Conservation (phyloP, 495 filamentous ascomycete genomes). For the Lasiosphaeria hispida region DNA sequence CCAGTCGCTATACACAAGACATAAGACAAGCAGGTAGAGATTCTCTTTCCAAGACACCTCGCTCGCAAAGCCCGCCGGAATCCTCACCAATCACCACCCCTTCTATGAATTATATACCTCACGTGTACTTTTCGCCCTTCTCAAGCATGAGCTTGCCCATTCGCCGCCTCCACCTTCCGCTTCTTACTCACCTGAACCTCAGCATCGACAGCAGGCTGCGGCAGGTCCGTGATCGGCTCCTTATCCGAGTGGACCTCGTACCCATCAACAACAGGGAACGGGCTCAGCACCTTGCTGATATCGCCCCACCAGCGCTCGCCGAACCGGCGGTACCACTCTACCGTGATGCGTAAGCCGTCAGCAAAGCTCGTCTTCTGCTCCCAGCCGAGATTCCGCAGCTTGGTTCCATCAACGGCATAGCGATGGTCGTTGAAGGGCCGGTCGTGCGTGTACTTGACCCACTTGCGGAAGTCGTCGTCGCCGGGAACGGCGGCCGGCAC, state of each 20-base stretch:
- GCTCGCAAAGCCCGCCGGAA: too few relatives aligned
- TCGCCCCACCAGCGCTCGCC: constrained; percentile 71
- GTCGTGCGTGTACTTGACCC: constrained; percentile 65
- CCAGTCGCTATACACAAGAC: too few relatives aligned
- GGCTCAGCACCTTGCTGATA: constrained; percentile 60
- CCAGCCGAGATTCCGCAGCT: constrained; percentile 66
- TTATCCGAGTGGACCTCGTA: constrained; percentile 48
- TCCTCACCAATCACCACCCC: too few relatives aligned
- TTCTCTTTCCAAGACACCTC: too few relatives aligned
- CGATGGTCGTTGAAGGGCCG: constrained; percentile 71
- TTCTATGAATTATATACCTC: too few relatives aligned
- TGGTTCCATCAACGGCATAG: constrained; percentile 66
- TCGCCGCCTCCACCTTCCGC: constrained; percentile 36
- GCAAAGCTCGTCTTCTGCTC: constrained; percentile 58
- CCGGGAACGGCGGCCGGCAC: constrained; percentile 31
- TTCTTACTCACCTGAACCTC: constrained; percentile 23
- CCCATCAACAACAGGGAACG: constrained; percentile 56
- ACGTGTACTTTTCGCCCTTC: too few relatives aligned
- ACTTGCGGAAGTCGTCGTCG: constrained; percentile 46
- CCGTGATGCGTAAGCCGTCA: constrained; percentile 61
- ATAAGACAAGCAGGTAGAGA: too few relatives aligned
- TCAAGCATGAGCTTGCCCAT: background rate
- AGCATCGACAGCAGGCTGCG: constrained; percentile 19
- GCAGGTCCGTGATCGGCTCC: constrained; percentile 48
- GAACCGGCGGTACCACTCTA: constrained; percentile 66